Base-by-base conservation (phyloP, 208 protist species). In the Trypanosoma melophagium region DNA sequence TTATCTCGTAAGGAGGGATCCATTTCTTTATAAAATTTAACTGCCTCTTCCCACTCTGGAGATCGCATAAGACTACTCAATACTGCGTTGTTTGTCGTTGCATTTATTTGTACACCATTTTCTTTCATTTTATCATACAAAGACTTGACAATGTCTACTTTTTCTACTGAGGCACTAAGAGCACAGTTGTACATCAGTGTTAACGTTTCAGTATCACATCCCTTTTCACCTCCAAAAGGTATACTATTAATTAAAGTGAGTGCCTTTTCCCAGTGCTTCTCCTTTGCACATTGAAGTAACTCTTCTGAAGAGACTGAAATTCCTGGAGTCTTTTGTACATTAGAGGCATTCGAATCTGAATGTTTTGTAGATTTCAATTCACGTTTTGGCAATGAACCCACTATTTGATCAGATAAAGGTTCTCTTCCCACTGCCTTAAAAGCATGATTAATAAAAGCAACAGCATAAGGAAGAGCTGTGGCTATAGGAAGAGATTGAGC, bases 111-210 rank as follows among this genome's bases (percentile, higher is more conserved):
- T 14, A 96, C 77, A 14, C 50, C 68, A 16, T 70, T 69, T 60
- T 68, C 61, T 28, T 62, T 58, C 91, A 96, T 96, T 0, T 72
- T 28, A 16, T 52, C 55, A 42, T 84, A 80, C 0, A 92, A 50
- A 14, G 54, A 44, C 25, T 84, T 76, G 14, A 86, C 74, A 28
- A 81, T 74, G 14, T 86, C 79, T 1, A 76, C 68, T 10, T 81
- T 73, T n/a, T 90, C 86, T 17, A 94, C 83, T 0, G 86, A 80
- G 0, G 91, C 83, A 58, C 84, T 87, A 38, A 96, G 62, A 13
- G 84, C 88, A 53, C 91, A 96, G 61, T 96, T 96, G 76, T 93
- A 94, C 9, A 96, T 41, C n/a, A 96, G 75, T 16, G 87, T 92
- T n/a, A 92, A 40, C 16, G 87, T 80, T 5, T 83, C 80, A 3